These are phyloP conservation scores for Nevesoporus exiguus DNA, from an alignment of 768 basidiomycete genomes.

Conservation along the genomic window DNA sequence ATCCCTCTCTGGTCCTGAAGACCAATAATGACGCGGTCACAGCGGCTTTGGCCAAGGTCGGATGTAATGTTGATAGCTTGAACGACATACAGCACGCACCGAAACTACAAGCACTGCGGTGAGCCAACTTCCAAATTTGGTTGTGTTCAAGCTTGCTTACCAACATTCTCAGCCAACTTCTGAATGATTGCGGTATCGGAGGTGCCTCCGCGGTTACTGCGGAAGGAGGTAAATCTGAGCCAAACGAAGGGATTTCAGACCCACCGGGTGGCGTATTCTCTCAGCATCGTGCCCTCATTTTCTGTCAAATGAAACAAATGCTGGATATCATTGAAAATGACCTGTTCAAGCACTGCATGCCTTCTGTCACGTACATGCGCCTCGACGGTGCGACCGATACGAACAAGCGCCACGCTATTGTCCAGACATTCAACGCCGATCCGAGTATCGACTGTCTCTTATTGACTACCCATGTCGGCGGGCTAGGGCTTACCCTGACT, in stretches of 20 bases:
- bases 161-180: constrained; percentile 66
- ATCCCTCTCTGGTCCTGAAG: constrained; percentile 89
- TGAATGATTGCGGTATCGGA: constrained; percentile 94
- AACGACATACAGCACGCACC: constrained; percentile 90
- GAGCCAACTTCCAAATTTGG: constrained; percentile 23
- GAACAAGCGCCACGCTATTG: constrained; percentile 92
- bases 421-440: constrained; percentile 97
- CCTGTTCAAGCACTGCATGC: constrained; percentile 89
- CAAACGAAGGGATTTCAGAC: constrained; percentile 54
- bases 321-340: constrained; percentile 95
- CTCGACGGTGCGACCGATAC: constrained; percentile 91
- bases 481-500: constrained; percentile 91
- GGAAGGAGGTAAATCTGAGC: constrained; percentile 66
- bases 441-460: constrained; percentile 96
- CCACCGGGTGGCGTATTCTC: constrained; percentile 58
- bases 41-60: constrained; percentile 54
- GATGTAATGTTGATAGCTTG: constrained; percentile 44
- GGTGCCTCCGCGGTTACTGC: constrained; percentile 35
- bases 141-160: constrained; percentile 1
- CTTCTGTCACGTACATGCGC: constrained; percentile 96
- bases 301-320: constrained; percentile 99
- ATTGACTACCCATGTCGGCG: constrained; percentile 95
- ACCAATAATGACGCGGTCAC: constrained; percentile 55
- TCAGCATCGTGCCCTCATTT: constrained; percentile 97
- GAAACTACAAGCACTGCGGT: constrained; percentile 90